Conservation (phyloP, 345 rosid species). For the Hibiscus mutabilis region DNA sequence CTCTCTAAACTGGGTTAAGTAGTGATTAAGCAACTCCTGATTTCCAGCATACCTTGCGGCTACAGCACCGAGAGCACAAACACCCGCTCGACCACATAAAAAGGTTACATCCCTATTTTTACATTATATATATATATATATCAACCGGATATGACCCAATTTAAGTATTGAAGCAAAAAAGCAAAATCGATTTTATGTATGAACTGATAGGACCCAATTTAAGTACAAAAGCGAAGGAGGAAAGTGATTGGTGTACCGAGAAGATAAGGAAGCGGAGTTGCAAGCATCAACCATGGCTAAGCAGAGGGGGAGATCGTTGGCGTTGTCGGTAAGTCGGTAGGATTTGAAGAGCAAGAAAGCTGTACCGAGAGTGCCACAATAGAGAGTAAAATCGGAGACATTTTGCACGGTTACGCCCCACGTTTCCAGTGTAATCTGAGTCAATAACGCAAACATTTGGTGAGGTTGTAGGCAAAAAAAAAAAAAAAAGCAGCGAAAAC, state of each 20-base stretch:
- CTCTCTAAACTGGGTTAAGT: constrained; percentile 38
- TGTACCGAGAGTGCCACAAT: constrained; percentile 51
- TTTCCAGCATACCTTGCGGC: constrained; percentile 48
- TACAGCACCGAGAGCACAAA: constrained; percentile 71
- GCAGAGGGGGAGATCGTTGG: neutral
- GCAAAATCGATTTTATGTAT: too few species aligned
- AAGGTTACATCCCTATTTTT: constrained; percentile 46
- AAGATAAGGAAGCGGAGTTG: constrained; percentile 36
- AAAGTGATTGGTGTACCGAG: constrained; percentile 27
- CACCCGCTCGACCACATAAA: constrained; percentile 54
- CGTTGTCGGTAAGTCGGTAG: constrained; percentile 27
- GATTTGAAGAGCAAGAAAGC: constrained; percentile 55
- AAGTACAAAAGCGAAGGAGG: neutral
- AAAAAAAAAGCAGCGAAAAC: neutral
- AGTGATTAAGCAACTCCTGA: constrained; percentile 22
- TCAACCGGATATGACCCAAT: neutral
- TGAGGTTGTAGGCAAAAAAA: neutral
- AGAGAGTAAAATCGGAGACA: constrained; percentile 40
- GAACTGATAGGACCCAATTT: neutral
- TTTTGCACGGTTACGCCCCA: constrained; percentile 45
- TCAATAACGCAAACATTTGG: constrained; percentile 3
- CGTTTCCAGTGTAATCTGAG: constrained; percentile 43
- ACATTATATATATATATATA: neutral
- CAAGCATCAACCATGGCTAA: neutral
- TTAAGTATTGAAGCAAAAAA: neutral